Percentiles rank a stretch among this genome's conserved stretches.
Conservation (phyloP, 305 asterid species). For the Rubia tinctorum region DNA sequence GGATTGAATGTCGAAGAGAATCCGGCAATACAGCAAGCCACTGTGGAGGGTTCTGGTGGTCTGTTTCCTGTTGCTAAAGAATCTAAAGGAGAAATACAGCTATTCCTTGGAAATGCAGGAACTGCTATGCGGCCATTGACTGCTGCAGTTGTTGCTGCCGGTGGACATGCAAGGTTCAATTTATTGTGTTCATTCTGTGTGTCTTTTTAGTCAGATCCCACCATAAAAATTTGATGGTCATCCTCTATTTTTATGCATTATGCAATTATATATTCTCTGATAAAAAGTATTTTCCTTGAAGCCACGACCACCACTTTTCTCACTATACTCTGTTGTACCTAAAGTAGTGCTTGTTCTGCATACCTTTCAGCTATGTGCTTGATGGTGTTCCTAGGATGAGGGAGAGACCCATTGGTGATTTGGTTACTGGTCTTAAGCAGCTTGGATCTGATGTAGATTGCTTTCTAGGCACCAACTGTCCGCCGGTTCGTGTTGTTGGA, state of each 20-base stretch:
- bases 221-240: background rate
- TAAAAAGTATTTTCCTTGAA: background rate
- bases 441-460: constrained; percentile 96
- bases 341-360: background rate
- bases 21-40: constrained; percentile 62
- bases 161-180: constrained; percentile 73
- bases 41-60: constrained; percentile 88
- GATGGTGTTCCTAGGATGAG: constrained; percentile 99
- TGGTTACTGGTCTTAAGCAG: constrained; percentile 94
- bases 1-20: constrained; percentile 87
- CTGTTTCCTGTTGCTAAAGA: constrained; percentile 76
- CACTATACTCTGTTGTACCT: background rate
- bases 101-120: constrained; percentile 98
- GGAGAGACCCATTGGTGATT: constrained; percentile 98
- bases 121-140: constrained; percentile 99
- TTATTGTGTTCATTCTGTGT: background rate
- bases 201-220: background rate
- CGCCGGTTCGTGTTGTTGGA: constrained; percentile 90
- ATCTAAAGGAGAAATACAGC: constrained; percentile 75
- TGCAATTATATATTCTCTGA: background rate
- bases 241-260: background rate
- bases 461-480: constrained; percentile 83
- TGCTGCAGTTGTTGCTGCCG: constrained; percentile 96
- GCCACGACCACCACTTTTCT: background rate
- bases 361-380: constrained; percentile 68